Evolutionary conservation across 495 filamentous ascomycete genomes (phyloP), one percentile per base, ranked within the genome.

Genomic region (Hypoxylon fuscum): DNA sequence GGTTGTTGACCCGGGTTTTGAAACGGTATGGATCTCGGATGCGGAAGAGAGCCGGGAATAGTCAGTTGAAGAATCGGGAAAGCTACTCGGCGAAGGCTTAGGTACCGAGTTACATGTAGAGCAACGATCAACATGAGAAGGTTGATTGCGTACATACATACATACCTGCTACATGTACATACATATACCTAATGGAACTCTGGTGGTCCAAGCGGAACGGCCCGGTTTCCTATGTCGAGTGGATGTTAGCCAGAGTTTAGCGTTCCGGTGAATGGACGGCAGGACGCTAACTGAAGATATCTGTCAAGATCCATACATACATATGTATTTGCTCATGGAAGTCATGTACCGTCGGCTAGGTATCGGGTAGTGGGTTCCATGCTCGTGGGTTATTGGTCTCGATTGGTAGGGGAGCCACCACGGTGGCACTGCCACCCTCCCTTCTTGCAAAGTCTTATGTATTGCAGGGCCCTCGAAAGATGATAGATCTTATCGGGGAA

Each of bases 81-180:
- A 44, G 51, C 7, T 49, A 11, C 25, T 65, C 62, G 55, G 55
- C 49, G 5, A 15, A 21, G 35, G 34, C 34, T 14, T 32, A n/a
- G 23, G 15, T 49, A 41, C 25, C 20, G 22, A 45, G 59, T 31
- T 35, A 38, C 29, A 25, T 4, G 20, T 44, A 38, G 8, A 50
- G 20, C 29, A 44, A 20, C 44, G 55, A 45, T 49, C 55, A 55
- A 56, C 20, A 42, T 31, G 23, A 59, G 50, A 51, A 59, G n/a
- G 50, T 38, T 65, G 62, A 65, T 65, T 65, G 62, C 62, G 62
- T n/a, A n/a, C n/a, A n/a, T n/a, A n/a, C n/a, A n/a, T n/a, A n/a
- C n/a, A n/a, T n/a, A n/a, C n/a, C n/a, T n/a, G n/a, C n/a, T n/a
- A n/a, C n/a, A n/a, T n/a, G n/a, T n/a, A n/a, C n/a, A n/a, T n/a